Evolutionary conservation across 2,329 filamentous ascomycete genomes (phyloP).

Genomic region (Ophiocordyceps sinensis): DNA sequence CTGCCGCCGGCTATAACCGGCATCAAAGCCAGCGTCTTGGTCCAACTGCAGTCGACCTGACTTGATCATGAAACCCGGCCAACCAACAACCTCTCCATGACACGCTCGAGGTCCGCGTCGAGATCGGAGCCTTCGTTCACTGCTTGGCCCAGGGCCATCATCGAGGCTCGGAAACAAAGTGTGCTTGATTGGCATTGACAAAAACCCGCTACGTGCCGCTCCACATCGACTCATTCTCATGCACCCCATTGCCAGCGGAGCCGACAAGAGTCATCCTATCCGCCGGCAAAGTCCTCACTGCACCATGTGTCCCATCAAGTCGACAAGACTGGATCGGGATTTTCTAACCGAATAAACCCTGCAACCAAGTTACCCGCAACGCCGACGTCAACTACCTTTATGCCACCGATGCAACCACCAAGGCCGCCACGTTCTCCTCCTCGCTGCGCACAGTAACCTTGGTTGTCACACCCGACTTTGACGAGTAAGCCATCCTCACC

Average conservation of each 20-base stretch:
- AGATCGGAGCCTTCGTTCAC: slow-evolving; percentile 19
- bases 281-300: background rate
- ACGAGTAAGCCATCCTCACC: slow-evolving; percentile 85
- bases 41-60: no score
- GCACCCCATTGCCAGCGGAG: no score
- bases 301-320: background rate
- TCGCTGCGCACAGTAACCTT: slow-evolving; percentile 89
- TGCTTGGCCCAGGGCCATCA: no score
- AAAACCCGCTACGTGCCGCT: no score
- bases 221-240: no score
- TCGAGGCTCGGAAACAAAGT: no score
- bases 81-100: slow-evolving; percentile 38
- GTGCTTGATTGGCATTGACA: no score
- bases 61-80: slow-evolving; percentile 17
- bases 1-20: no score
- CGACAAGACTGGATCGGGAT: background rate
- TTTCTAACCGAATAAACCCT: background rate
- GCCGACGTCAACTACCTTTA: slow-evolving; percentile 30
- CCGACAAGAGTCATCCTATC: no score
- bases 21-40: no score
- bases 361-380: slow-evolving; percentile 18
- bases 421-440: slow-evolving; percentile 75
- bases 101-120: slow-evolving; percentile 45
- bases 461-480: slow-evolving; percentile 86
- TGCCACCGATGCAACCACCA: slow-evolving; percentile 74